Evolutionary conservation across 1,284 basidiomycete species (phyloP), one percentile per base, ranked within the genome.

Genomic region (Boletus smithii): DNA sequence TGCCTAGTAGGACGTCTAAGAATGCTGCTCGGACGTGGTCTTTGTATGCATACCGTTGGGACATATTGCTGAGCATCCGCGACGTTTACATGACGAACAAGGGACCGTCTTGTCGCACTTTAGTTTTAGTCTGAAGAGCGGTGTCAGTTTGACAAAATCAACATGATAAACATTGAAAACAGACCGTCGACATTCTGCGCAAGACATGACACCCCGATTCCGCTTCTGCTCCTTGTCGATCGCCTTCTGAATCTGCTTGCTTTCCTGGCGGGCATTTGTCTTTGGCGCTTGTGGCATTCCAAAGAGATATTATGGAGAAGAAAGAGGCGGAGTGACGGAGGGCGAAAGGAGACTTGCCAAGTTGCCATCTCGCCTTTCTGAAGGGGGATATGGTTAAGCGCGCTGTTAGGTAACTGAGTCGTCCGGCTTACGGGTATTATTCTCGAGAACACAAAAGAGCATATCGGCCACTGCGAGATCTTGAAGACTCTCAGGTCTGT

Each of bases 101-200:
- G 85, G 85, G 3, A 86, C 75, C 11, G 76, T 83, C 66, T 85
- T 87, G 68, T 87, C 84, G 61, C 85, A 88, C 65, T 86, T 88
- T 41, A 88, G 67, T 62, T 88, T 87, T 40, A 88, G 69, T n/a
- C 83, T 84, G 53, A 7, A 22, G 10, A 29, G n/a, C 10, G 6
- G 16, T 9, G 18, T 50, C n/a, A 9, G 44, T 31, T 35, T n/a
- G 36, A 36, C 8, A 31, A 40, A 18, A 8, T 7, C 8, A 11
- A 24, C 7, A 23, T 3, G 38, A 31, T n/a, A 36, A 29, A 18
- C 14, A 32, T 14, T 22, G 32, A 27, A 46, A 31, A 62, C 75
- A 39, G 51, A 84, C 83, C 84, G 71, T 61, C 84, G 69, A 63
- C 84, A 87, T 63, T 86, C 85, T 11, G 84, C 84, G 60, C 84